Evolutionary conservation across 177 flowering plant species (phyloP), one percentile per base, ranked within the genome.

Genomic region (Vitis hybrid): DNA sequence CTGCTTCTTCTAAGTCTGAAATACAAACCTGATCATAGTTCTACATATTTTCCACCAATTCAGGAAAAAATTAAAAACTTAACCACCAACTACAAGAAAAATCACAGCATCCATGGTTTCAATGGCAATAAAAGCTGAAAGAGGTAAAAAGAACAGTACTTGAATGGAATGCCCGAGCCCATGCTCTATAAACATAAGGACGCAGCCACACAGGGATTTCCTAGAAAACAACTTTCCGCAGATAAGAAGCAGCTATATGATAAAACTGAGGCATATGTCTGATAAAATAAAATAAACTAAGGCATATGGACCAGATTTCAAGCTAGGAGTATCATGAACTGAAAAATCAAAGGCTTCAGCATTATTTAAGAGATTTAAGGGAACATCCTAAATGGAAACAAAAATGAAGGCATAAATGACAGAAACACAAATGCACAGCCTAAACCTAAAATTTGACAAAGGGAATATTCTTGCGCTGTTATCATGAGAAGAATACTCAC

Each of bases 111-210:
- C 49, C 52, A 40, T 68, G 12, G 12, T 17, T 58, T n/a, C 46
- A 52, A 14, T 65, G 30, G 24, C 35, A 55, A 65, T n/a, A 52
- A 57, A 63, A 27, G 51, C 18, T 13, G 13, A 18, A 52, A 59
- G 56, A 27, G 24, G 27, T 10, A 55, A 17, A 24, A 55, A 12
- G 56, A 70, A 48, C 18, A 63, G 49, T 93, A 95, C 99, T 90
- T 78, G 98, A 87, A 75, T 95, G 99, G 74, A 93, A 93, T 70
- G 99, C 99, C 62, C 98, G 88, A 70, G 99, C 97, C 97, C 97
- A 95, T 52, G 90, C 93, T 77, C 76, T 85, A 75, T 87, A 87
- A 61, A 88, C 79, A 74, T 80, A 78, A 60, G 98, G 94, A 46
- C 99, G 93, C 76, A 95, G 62, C 90, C 87, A 79, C 27, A 86